Base-by-base conservation (phyloP, 2,329 filamentous ascomycete species). In the Metarhizium guizhouense region DNA sequence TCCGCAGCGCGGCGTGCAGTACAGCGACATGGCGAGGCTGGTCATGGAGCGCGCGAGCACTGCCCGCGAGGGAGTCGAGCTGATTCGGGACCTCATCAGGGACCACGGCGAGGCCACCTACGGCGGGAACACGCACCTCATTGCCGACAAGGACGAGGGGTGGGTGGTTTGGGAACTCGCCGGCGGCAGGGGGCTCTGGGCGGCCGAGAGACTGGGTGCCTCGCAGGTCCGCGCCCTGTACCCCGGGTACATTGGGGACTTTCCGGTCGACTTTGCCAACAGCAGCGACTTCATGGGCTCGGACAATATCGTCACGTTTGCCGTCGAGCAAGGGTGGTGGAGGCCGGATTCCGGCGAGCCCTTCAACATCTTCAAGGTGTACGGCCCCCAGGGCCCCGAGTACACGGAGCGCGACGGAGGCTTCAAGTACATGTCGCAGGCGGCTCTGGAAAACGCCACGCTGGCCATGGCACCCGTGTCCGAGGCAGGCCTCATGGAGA, bases 391-490 rank as follows among this genome's bases (percentile, higher is more conserved):
- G 52, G 59, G 57, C 42, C 61, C 57, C 16, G 59, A 62, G 30
- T 48, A 56, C 40, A 61, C 57, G 1, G 64, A 64, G 1, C 61
- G 63, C 25, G 61, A 64, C 43, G 64, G 64, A 16, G 64, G 64
- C 30, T 65, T 64, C 61, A 65, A 65, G 58, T 66, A 65, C 61
- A 66, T 66, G 64, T 64, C 64, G n/a, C 64, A 63, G 36, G 60
- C 61, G 11, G 56, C 53, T 8, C 60, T 66, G 3, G 64, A 66
- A 40, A 48, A 63, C 6, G 64, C 60, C 32, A 66, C 63, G 2
- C 58, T 58, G 13, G 75, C 71, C 16, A 77, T 76, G 64, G 70
- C 68, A 1, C 76, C 78, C 0, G 64, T 80, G n/a, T 76, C 75
- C 0, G 78, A 81, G 57, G 64, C 66, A 18, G 75, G 79, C 56